Base-by-base conservation (phyloP, 106 monocot genomes). In the Acorus calamus region DNA sequence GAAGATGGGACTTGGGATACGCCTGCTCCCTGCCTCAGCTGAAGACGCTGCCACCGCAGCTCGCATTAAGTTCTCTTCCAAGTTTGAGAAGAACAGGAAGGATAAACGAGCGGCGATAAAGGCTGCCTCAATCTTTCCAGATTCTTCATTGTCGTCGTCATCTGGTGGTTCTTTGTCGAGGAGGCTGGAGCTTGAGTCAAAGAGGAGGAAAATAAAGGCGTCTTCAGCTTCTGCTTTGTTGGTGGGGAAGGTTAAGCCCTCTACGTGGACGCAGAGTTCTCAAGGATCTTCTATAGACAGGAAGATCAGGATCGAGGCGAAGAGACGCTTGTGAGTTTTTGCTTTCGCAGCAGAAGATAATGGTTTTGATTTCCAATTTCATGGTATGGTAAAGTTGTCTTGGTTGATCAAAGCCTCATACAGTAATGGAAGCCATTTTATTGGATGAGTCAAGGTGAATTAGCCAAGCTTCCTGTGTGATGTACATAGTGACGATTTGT, bases 61-160 rank as follows among this genome's bases (percentile, higher is more conserved):
- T 60, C 57, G 69, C 2, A 75, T 81, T 46, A 83, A 71, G 58
- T 98, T 98, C 70, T 51, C 78, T 0, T 81, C 85, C 46, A 91
- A 83, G 57, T 91, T 98, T 77, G 87, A 91, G 11, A 83, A 60
- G 66, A 98, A 83, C 57, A 66, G 67, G 49, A 83, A 73, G 73
- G 87, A 85, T 45, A 91, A 79, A 58, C 77, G 91, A 42, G 85
- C 87, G 50, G 90, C 81, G 9, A 98, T 98, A 43, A 91, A 85
- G 63, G 79, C 91, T 50, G 80, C 96, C 6, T 96, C 96, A 2
- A 96, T 96, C 52, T 98, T 98, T 58, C 46, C 67, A n/a, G 77
- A 69, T 7, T 69, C 83, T 14, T 71, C 73, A 7, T 46, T 51
- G 50, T 67, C 69, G 10, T 8, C 53, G 12, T 65, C 76, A 47